phyloP scores from a whole-genome alignment of 2,329 filamentous ascomycete species.

The Claviceps sp. region DNA sequence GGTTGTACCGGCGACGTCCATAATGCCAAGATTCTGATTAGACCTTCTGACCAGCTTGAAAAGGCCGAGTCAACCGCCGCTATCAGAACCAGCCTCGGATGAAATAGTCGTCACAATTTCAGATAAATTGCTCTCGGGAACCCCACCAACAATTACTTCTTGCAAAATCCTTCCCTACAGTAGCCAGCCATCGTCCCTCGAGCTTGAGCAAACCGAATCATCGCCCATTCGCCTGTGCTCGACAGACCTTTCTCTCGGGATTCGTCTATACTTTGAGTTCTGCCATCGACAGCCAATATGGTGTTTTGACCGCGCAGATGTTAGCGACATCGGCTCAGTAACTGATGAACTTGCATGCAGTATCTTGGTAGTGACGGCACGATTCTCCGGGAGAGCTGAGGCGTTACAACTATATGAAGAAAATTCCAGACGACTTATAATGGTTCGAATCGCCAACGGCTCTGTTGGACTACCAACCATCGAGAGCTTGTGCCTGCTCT shows the following conservation, averaged over 20 bases:
- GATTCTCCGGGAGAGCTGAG: conserved; percentile 23
- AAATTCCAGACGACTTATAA: conserved; percentile 28
- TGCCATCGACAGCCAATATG: conserved; percentile 31
- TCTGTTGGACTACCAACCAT: conserved; percentile 35
- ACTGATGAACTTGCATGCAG: conserved; percentile 28
- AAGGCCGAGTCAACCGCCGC: conserved; percentile 15
- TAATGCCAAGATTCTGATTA: conserved; percentile 2
- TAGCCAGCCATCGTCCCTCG: conserved; percentile 13
- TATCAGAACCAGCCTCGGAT: conserved; percentile 17
- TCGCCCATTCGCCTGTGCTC: conserved; percentile 16
- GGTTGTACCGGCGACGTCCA: conserved; percentile 14
- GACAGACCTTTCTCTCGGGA: conserved; percentile 21
- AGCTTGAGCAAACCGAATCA: conserved; percentile 16
- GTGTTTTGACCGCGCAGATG: conserved; percentile 30
- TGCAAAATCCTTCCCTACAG: conserved; percentile 8
- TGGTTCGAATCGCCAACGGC: conserved; percentile 37
- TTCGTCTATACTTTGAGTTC: conserved; percentile 28
- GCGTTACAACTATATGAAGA: conserved; percentile 22
- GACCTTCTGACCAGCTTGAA: conserved; percentile 16
- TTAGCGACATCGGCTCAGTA: conserved; percentile 20
- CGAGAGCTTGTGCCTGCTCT: conserved; percentile 35
- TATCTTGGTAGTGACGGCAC: conserved; percentile 26
- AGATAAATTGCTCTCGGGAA: conserved; percentile 21
- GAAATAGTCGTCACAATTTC: conserved; percentile 16
- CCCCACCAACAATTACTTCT: conserved; percentile 15